Percentiles rank a stretch among this genome's conserved stretches.
Evolutionary conservation across 768 basidiomycete genomes (phyloP).

Genomic region (Russula sp.): DNA sequence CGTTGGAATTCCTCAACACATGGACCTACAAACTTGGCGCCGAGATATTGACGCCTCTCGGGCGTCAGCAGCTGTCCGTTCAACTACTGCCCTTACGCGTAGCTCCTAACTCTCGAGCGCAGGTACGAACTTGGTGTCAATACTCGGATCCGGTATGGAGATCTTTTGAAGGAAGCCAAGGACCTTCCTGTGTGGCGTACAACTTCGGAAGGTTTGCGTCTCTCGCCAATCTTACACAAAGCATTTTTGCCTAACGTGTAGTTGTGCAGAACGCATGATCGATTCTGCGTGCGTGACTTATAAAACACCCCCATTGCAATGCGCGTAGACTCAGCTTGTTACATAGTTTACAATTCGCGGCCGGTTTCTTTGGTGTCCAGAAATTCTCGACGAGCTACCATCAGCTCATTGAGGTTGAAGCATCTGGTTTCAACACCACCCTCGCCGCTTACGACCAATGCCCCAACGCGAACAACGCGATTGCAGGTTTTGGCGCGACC

Average conservation of each 20-base stretch:
- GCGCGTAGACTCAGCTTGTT: neutral
- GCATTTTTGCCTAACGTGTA: neutral
- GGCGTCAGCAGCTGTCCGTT: conserved; percentile 36
- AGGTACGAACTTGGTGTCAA: conserved; percentile 41
- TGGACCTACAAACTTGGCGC: conserved; percentile 44
- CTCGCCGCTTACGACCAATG: conserved; percentile 38
- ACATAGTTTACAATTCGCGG: conserved; percentile 42
- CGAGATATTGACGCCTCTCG: conserved; percentile 45
- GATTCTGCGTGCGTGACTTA: conserved; percentile 29
- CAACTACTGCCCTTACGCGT: neutral
- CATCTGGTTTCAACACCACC: conserved; percentile 41
- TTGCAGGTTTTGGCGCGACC: conserved; percentile 26
- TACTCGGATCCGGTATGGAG: conserved; percentile 43
- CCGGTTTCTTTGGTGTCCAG: conserved; percentile 45
- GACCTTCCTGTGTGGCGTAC: conserved; percentile 47
- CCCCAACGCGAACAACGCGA: conserved; percentile 29
- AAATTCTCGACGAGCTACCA: conserved; percentile 39
- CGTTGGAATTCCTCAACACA: conserved; percentile 38
- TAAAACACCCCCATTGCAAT: neutral
- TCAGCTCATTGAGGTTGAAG: conserved; percentile 44
- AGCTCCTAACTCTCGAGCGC: neutral
- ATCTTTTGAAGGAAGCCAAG: conserved; percentile 37
- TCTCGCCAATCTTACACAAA: neutral
- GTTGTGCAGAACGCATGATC: conserved; percentile 30
- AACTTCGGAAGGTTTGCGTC: conserved; percentile 35